Base-by-base conservation (phyloP, 805 yeast species). In the Candida peoriensis region DNA sequence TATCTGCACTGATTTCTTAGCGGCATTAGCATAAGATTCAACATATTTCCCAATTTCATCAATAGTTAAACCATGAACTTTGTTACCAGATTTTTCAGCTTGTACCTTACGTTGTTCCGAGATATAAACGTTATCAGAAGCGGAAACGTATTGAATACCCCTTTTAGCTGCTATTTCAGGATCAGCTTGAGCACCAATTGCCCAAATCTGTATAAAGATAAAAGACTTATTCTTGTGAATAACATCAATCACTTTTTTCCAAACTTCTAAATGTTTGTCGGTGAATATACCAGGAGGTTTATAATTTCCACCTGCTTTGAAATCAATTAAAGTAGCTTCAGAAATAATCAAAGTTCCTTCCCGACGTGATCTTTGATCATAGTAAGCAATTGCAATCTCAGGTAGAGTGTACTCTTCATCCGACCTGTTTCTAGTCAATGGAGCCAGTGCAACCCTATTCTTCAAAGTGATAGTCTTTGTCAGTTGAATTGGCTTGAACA, bases 261-360 rank as follows among this genome's bases (percentile, higher is more conserved):
- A 76, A 6, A 65, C 68, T 13, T 44, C 46, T 11, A 61, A 58
- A 43, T 76, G 82, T 17, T 57, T 53, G 11, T 66, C 61, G 25
- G 59, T 64, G 56, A 63, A 66, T 30, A 76, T 63, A 43, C 76
- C 75, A 19, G 81, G 79, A 2, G 57, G 68, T 23, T 56, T 40
- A 8, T 49, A 53, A 38, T 59, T 63, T 10, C 70, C 58, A 33
- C 78, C 73, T 22, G 64, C 57, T 36, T 50, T 56, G 1, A 58
- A 49, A 12, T 74, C 57, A 7, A 66, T 63, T 47, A 62, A 66
- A 0, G 80, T 68, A 14, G 75, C 85, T 51, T 79, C 86, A 8
- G 78, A 57, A 42, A 75, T 70, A 21, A 77, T 43, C 43, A 80
- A 57, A 16, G 81, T 68, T 15, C 86, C 85, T 14, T 74, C 71